phyloP scores from a whole-genome alignment of 306 rosid genomes.

The Cicer pinnatifidum region DNA sequence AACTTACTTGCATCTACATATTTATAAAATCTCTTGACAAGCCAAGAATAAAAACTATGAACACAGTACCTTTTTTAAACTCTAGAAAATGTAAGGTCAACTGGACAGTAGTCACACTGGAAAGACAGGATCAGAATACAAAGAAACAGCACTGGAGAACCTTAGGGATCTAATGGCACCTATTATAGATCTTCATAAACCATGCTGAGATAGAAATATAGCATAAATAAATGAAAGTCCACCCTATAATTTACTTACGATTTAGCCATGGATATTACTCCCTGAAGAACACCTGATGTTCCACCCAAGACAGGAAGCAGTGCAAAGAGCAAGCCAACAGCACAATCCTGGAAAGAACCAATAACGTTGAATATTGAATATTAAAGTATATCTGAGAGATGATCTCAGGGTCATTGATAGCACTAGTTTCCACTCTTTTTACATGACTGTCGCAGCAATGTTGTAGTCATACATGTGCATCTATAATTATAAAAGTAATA shows the following conservation, averaged over 20 bases:
- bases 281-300: conserved; percentile 91
- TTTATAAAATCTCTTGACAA: conserved; percentile 28
- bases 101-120: conserved; percentile 6
- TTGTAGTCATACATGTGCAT: conserved; percentile 22
- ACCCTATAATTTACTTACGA: conserved; percentile 62
- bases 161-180: conserved; percentile 30
- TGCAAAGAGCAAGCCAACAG: conserved; percentile 97
- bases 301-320: conserved; percentile 94
- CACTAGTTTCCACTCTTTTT: conserved; percentile 36
- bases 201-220: conserved; percentile 20
- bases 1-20: conserved; percentile 22
- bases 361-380: conserved; percentile 34
- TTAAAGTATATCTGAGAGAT: conserved; percentile 22
- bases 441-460: conserved; percentile 29
- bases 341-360: conserved; percentile 76
- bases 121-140: conserved; percentile 37
- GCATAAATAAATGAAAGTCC: conserved; percentile 19
- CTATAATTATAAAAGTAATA: conserved; percentile 16
- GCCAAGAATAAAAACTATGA: conserved; percentile 33
- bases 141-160: not conserved
- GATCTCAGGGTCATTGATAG: conserved; percentile 15
- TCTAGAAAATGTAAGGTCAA: conserved; percentile 18
- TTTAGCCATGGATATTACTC: conserved; percentile 89
- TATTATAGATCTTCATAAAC: conserved; percentile 18
- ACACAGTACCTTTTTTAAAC: not conserved